These are phyloP conservation scores for Sonneratia alba DNA, from an alignment of 345 rosid species.

Conservation along the genomic window DNA sequence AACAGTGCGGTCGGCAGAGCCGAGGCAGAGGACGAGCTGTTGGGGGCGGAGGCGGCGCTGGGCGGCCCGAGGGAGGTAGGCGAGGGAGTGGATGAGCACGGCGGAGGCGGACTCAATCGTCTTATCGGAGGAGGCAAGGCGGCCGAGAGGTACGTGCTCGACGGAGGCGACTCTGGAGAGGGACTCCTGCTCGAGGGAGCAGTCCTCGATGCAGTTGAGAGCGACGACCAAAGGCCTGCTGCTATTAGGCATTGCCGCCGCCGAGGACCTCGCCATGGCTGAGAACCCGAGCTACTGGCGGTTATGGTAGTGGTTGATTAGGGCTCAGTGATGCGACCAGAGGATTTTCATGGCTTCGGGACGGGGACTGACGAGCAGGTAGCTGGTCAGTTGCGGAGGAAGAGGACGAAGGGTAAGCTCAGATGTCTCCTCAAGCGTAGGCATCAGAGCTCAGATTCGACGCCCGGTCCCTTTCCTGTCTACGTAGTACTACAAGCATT, in stretches of 20 bases:
- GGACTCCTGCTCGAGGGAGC: conserved; percentile 66
- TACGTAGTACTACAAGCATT: too few species aligned
- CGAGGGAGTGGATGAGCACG: conserved; percentile 83
- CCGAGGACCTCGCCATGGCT: conserved; percentile 31
- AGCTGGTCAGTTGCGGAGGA: too few species aligned
- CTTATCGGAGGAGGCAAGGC: conserved; percentile 58
- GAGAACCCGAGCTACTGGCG: conserved; percentile 15
- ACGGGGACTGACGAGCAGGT: too few species aligned
- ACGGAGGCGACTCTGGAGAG: conserved; percentile 71
- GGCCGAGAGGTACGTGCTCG: conserved; percentile 90
- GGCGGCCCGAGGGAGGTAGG: conserved; percentile 98
- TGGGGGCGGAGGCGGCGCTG: conserved; percentile 93
- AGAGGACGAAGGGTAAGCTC: too few species aligned
- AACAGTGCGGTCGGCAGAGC: conserved; percentile 83
- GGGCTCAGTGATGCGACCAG: conserved; percentile 8
- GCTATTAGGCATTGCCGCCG: conserved; percentile 40
- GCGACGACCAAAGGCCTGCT: conserved; percentile 56
- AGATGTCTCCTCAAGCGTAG: too few species aligned
- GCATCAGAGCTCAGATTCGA: too few species aligned
- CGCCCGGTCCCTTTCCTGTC: too few species aligned
- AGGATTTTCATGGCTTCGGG: neutral
- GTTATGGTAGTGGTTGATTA: conserved; percentile 5
- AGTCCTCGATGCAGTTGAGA: conserved; percentile 92
- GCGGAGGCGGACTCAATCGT: conserved; percentile 89
- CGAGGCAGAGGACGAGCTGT: conserved; percentile 93